Percentiles rank a stretch among this genome's conserved stretches.
phyloP scores from a whole-genome alignment of 352 stramenopile genomes.

The Phytophthora tentaculata region DNA sequence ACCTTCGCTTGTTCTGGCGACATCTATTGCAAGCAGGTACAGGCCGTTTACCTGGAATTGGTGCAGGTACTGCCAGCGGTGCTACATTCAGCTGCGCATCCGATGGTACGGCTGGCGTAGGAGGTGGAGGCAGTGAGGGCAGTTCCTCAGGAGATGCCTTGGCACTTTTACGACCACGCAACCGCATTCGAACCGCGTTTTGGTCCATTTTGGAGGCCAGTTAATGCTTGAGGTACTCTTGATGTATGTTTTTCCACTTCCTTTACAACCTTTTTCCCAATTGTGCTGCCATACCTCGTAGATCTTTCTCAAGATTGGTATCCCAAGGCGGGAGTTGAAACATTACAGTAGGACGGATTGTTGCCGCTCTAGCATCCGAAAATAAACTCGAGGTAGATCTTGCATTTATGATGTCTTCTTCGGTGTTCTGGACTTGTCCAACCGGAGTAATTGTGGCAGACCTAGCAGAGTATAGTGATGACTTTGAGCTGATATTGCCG shows the following conservation, averaged over 20 bases:
- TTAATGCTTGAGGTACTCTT: background rate
- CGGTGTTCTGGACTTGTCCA: background rate
- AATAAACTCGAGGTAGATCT: too few species aligned
- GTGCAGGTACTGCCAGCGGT: background rate
- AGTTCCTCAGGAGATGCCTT: background rate
- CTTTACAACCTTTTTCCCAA: background rate
- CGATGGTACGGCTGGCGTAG: background rate
- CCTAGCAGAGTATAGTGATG: background rate
- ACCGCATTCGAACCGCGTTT: background rate
- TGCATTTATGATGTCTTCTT: background rate
- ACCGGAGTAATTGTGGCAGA: background rate
- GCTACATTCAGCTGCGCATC: background rate
- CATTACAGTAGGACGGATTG: background rate
- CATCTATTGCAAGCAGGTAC: background rate
- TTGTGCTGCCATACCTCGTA: background rate
- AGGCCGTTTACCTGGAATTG: background rate
- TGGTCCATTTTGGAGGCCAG: background rate
- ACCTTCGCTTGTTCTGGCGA: background rate
- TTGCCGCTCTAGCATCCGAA: background rate
- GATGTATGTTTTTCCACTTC: background rate
- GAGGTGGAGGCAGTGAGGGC: background rate
- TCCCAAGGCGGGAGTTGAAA: background rate
- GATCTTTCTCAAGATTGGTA: background rate
- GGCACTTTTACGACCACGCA: background rate
- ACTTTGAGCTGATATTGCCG: background rate